Evolutionary conservation across 495 filamentous ascomycete species (phyloP), one percentile per base, ranked within the genome.

Genomic region (Zalerion maritima): DNA sequence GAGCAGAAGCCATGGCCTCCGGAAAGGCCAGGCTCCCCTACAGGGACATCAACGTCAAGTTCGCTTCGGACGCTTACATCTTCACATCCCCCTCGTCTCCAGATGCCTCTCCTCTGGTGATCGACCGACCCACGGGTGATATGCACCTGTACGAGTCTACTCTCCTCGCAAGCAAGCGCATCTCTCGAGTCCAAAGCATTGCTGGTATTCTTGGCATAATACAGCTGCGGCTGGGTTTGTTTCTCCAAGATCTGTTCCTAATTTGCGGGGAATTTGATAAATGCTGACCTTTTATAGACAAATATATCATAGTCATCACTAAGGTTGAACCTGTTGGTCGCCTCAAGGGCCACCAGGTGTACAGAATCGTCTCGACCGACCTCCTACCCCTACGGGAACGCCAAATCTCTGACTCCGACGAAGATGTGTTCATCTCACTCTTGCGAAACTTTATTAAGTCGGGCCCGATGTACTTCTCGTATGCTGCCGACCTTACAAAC

Each of bases 391-490:
- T 96, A 37, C 84, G 83, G 46, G 91, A 97, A 57, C 79, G 84
- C 29, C 73, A 82, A 28, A 67, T 96, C 23, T 81, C 78, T 49
- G 89, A 97, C 45, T 69, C 69, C 20, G 91, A 97, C 41, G 89
- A 97, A 63, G 85, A 96, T 54, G 75, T 69, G 31, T 94, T 91
- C 55, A 62, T 96, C 14, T 58, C 66, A 9, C 57, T 96, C 9
- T 63, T 96, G 28, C 80, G 79, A 45, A 67, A 64, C 13, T 67
- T 84, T 29, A 64, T 97, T 29, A 80, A 80, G 43, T 73, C 68
- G 3, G 78, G 79, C 0, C 85, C 86, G 5, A 85, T 96, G 80
- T 94, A 94, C 63, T 96, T 96, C 50, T 94, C 89, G 25, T 97
- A 97, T 60, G 82, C 84, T 11, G 64, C 89, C 44, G 89, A 97